These are phyloP conservation scores for Ensete glaucum DNA, from an alignment of 176 grass and related monocot genomes.

Conservation along the genomic window DNA sequence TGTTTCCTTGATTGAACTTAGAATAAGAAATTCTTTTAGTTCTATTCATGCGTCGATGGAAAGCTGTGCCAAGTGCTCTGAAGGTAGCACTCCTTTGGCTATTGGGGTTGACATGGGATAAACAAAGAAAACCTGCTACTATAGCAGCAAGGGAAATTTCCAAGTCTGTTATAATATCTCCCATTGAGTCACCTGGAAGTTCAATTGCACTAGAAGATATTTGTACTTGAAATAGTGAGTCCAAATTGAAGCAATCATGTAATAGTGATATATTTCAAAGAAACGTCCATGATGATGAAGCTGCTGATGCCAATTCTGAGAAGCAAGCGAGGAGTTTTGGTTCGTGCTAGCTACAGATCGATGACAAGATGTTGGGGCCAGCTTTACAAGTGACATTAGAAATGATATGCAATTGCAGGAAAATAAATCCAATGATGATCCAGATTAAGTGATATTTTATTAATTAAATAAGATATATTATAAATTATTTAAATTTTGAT, in stretches of 20 bases:
- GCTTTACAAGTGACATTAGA: not conserved
- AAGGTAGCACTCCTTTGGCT: slow-evolving; percentile 42
- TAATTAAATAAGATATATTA: too few relatives aligned
- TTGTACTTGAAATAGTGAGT: slow-evolving; percentile 26
- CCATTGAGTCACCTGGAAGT: slow-evolving; percentile 34
- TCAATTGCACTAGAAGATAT: slow-evolving; percentile 32
- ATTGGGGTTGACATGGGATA: slow-evolving; percentile 68
- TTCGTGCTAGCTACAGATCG: slow-evolving; percentile 21
- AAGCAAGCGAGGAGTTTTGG: slow-evolving; percentile 29
- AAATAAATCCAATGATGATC: slow-evolving; percentile 2
- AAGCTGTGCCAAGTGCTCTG: slow-evolving; percentile 65
- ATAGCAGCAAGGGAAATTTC: slow-evolving; percentile 83
- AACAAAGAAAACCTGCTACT: slow-evolving; percentile 69
- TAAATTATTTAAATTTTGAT: too few relatives aligned
- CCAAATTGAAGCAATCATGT: slow-evolving; percentile 33
- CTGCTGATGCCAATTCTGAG: slow-evolving; percentile 23
- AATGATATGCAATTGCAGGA: slow-evolving; percentile 5
- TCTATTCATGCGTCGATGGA: slow-evolving; percentile 80
- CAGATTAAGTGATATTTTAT: too few relatives aligned
- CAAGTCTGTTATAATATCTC: slow-evolving; percentile 47
- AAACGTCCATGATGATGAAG: slow-evolving; percentile 23
- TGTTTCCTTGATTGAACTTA: slow-evolving; percentile 24
- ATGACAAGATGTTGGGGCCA: not conserved
- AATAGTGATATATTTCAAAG: slow-evolving; percentile 22
- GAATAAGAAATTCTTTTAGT: slow-evolving; percentile 42